These are phyloP conservation scores for Lactifluus subvellereus DNA, from an alignment of 768 basidiomycete species.

Conservation along the genomic window DNA sequence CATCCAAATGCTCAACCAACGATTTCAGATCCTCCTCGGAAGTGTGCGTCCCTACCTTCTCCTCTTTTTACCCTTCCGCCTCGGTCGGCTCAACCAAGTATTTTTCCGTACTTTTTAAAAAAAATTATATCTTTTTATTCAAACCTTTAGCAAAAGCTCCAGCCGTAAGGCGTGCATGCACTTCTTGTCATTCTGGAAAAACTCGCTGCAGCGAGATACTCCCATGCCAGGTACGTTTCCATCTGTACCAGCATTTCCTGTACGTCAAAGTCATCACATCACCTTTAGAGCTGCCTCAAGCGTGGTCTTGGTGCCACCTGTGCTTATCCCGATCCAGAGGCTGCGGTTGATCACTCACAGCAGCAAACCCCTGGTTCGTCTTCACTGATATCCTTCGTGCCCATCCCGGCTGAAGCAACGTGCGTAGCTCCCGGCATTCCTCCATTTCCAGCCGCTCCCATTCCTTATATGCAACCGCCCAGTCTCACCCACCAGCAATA, in stretches of 20 bases:
- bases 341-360: constrained; percentile 25
- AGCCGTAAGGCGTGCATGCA: constrained; percentile 74
- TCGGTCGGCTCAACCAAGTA: constrained; percentile 1
- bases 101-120: constrained; percentile 21
- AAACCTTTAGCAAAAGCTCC: constrained; percentile 61
- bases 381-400: constrained; percentile 24
- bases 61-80: not conserved
- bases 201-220: constrained; percentile 78
- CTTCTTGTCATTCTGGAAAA: constrained; percentile 78
- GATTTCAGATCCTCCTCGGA: constrained; percentile 39
- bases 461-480: constrained; percentile 37
- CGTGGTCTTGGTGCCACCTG: constrained; percentile 66
- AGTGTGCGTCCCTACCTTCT: constrained; percentile 43
- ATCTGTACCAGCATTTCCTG: constrained; percentile 7
- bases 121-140: not conserved
- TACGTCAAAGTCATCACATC: constrained; percentile 1
- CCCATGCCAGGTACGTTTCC: constrained; percentile 61
- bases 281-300: constrained; percentile 68
- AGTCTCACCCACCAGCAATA: constrained; percentile 51
- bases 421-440: constrained; percentile 32
- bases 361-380: constrained; percentile 24
- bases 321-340: constrained; percentile 74
- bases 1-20: constrained; percentile 27
- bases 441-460: constrained; percentile 35
- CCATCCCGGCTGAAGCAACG: constrained; percentile 26